These are phyloP conservation scores for Sordariomycetes sp. DNA, from an alignment of 2,329 filamentous ascomycete species.

Conservation along the genomic window DNA sequence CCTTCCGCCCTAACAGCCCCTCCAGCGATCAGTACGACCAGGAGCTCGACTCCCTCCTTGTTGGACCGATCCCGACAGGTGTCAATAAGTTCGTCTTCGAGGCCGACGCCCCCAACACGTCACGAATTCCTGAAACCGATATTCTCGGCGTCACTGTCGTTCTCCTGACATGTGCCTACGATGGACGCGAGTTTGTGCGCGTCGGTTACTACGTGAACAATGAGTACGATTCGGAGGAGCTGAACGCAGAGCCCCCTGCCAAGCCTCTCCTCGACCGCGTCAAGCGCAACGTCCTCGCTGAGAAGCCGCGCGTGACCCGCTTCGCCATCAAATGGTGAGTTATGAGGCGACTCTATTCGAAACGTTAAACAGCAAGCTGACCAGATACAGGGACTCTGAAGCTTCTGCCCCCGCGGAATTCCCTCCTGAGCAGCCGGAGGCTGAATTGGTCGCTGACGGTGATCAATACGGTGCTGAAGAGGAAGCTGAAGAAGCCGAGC, in stretches of 20 bases:
- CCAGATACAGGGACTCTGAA: constrained; percentile 87
- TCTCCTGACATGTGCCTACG: constrained; percentile 91
- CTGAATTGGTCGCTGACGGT: constrained; percentile 77
- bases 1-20: constrained; percentile 5
- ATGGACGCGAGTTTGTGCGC: constrained; percentile 91
- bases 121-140: constrained; percentile 86
- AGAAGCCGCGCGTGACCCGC: constrained; percentile 94
- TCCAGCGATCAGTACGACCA: constrained; percentile 89
- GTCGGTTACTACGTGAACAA: constrained; percentile 99
- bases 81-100: constrained; percentile 99
- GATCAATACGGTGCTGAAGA: constrained; percentile 89
- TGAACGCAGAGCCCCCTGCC: constrained; percentile 79
- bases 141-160: constrained; percentile 96
- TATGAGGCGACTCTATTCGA: background rate
- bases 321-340: constrained; percentile 96
- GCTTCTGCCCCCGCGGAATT: constrained; percentile 92
- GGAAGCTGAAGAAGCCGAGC: constrained; percentile 52
- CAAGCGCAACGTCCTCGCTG: constrained; percentile 81
- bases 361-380: too few species aligned
- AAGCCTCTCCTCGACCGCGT: constrained; percentile 93
- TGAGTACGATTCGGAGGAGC: constrained; percentile 88
- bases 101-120: constrained; percentile 83
- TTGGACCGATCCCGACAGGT: constrained; percentile 93
- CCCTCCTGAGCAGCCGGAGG: constrained; percentile 94
- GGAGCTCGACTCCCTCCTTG: constrained; percentile 92